Base-by-base conservation (phyloP, 805 yeast genomes). In the Pichia gijzeniarum region DNA sequence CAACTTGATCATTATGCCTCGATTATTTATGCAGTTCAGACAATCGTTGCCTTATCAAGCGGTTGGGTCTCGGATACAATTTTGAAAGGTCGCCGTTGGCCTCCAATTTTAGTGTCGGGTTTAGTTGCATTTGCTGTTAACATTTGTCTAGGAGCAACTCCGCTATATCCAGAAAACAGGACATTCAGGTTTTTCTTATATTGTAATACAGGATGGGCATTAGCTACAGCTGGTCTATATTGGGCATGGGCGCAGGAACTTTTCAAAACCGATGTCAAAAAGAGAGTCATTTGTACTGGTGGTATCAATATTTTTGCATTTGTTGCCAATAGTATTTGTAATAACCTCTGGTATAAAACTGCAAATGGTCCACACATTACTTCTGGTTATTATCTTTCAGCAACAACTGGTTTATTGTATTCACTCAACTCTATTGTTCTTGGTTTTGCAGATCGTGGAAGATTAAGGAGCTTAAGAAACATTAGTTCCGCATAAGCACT, bases 341-440 rank as follows among this genome's bases (percentile, higher is more conserved):
- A 49, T 34, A 44, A 41, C 20, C 36, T 47, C 19, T 49, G 50
- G 50, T 49, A 39, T 39, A 43, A 47, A 34, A 49, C 52, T 1
- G 16, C 45, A 3, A 35, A 49, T 9, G 44, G 42, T 41, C 53
- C 53, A n/a, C 36, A 43, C 34, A 38, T 49, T 22, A 21, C 45
- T 5, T 33, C 51, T 19, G 53, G 53, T 33, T 47, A 53, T 40
- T 57, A 54, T 27, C 43, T 58, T 10, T 43, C 54, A 2, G 50
- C 44, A 5, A 36, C 31, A 12, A 30, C 25, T 17, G 48, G 50
- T 18, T 14, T 40, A n/a, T 34, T 47, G 9, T 47, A 47, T 40
- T 22, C 44, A 5, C 10, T 37, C 2, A 31, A 43, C 35, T 44
- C 47, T 2, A 3, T 47, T 16, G 14, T 38, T 27, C 35, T 47